Percentiles rank a stretch among this genome's conserved stretches.
These are phyloP conservation scores for Vanrija sp. DNA, from an alignment of 1,284 basidiomycete genomes.

Conservation along the genomic window DNA sequence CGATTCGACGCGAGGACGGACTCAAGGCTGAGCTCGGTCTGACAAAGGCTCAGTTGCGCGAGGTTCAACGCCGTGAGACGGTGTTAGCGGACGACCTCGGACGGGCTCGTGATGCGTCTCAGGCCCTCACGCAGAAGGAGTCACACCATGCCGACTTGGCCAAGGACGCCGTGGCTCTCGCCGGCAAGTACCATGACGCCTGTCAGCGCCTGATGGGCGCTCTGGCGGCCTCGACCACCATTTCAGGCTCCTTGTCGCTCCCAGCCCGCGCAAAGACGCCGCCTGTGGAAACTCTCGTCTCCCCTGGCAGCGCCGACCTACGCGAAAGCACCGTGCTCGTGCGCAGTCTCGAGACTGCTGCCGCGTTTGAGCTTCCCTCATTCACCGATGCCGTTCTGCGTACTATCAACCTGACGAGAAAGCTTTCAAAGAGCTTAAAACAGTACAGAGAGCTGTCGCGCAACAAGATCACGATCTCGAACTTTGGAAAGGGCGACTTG, in stretches of 20 bases:
- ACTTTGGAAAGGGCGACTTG: conserved; percentile 87
- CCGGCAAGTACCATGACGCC: conserved; percentile 42
- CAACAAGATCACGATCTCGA: conserved; percentile 89
- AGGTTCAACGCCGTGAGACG: conserved; percentile 41
- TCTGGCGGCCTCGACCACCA: conserved; percentile 44
- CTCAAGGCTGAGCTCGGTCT: conserved; percentile 48
- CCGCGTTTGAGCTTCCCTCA: conserved; percentile 73
- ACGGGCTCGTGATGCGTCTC: conserved; percentile 36
- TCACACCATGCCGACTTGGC: conserved; percentile 33
- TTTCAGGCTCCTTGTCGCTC: conserved; percentile 34
- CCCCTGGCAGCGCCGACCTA: conserved; percentile 20
- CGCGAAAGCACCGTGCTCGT: conserved; percentile 31
- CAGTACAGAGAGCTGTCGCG: conserved; percentile 86
- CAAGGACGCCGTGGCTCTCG: conserved; percentile 41
- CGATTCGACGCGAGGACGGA: conserved; percentile 44
- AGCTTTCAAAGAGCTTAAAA: conserved; percentile 95
- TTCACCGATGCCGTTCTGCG: conserved; percentile 76
- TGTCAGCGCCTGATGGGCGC: conserved; percentile 36
- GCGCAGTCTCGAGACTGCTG: conserved; percentile 34
- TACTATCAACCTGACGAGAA: conserved; percentile 78
- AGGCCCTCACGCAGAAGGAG: conserved; percentile 29
- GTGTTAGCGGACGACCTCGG: conserved; percentile 42
- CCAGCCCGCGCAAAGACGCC: conserved; percentile 15
- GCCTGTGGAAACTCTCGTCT: neutral
- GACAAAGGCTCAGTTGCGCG: conserved; percentile 44